Conservation (phyloP, 1,139 yeast species). For the Protomyces macrosporus region DNA sequence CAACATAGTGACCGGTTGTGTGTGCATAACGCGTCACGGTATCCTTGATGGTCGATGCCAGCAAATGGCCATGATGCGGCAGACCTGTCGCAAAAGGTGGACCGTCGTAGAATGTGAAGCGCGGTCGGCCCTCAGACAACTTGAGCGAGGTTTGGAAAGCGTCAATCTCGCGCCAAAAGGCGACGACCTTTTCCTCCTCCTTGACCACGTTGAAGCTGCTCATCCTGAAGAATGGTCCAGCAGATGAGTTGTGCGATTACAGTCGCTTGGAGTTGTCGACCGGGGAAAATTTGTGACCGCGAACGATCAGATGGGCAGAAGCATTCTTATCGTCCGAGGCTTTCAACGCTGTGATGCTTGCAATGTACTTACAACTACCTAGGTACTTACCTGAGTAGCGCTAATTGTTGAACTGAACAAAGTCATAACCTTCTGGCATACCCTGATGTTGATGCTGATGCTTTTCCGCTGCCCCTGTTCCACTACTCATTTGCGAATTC, state of each 20-base stretch:
- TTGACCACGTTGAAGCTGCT: slow-evolving; percentile 57
- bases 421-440: not conserved
- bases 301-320: too few species aligned
- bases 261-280: too few species aligned
- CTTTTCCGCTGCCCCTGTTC: not conserved
- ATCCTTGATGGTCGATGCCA: slow-evolving; percentile 83
- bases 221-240: not conserved
- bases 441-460: not conserved
- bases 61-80: slow-evolving; percentile 96
- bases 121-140: slow-evolving; percentile 77
- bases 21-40: slow-evolving; percentile 96
- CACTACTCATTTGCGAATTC: not conserved
- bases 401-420: not conserved
- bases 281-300: too few species aligned
- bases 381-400: too few species aligned
- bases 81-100: slow-evolving; percentile 96
- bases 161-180: slow-evolving; percentile 80
- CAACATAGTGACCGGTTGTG: slow-evolving; percentile 94
- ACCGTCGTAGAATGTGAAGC: slow-evolving; percentile 92
- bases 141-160: slow-evolving; percentile 87
- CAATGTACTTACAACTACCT: too few species aligned
- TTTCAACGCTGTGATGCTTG: too few species aligned
- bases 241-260: too few species aligned
- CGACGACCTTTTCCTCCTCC: slow-evolving; percentile 77
- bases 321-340: too few species aligned